A percentile compares a stretch with the other conserved stretches of the same genome.
These are phyloP conservation scores for Neocallimastix lanati DNA, from an alignment of 192 early-diverging fungal species.

Conservation along the genomic window DNA sequence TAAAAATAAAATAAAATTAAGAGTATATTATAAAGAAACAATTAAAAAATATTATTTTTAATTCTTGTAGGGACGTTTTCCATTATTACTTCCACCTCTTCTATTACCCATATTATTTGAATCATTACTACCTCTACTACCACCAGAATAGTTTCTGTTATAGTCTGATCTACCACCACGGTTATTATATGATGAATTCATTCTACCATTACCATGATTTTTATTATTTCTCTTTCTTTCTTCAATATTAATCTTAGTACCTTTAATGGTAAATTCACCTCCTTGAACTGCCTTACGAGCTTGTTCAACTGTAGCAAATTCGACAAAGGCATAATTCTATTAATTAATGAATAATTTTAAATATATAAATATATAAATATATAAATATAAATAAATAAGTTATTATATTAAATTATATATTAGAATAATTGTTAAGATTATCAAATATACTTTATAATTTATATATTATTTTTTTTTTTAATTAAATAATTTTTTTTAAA, in stretches of 20 bases:
- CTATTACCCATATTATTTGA: not conserved
- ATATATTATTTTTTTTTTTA: too few species aligned
- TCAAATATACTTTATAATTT: too few species aligned
- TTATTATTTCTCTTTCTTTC: not conserved
- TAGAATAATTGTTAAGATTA: too few species aligned
- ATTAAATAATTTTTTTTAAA: too few species aligned
- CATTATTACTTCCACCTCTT: not conserved
- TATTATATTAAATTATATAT: too few species aligned
- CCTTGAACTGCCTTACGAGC: conserved; percentile 24
- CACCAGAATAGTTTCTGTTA: not conserved
- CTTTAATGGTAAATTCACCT: not conserved
- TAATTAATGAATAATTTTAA: too few species aligned
- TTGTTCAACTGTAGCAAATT: conserved; percentile 39
- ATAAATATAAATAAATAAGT: too few species aligned
- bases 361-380: too few species aligned
- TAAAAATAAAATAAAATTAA: too few species aligned
- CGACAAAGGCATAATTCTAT: conserved; percentile 33
- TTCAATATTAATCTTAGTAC: not conserved
- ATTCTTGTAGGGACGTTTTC: not conserved
- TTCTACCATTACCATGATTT: not conserved
- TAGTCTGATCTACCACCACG: not conserved
- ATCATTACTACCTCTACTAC: not conserved
- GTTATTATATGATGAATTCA: not conserved
- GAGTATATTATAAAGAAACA: too few species aligned
- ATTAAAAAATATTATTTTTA: too few species aligned